Percentiles rank a stretch among this genome's conserved stretches.
These are phyloP conservation scores for Dothidotthia symphoricarpi DNA, from an alignment of 2,329 filamentous ascomycete genomes.

Conservation along the genomic window DNA sequence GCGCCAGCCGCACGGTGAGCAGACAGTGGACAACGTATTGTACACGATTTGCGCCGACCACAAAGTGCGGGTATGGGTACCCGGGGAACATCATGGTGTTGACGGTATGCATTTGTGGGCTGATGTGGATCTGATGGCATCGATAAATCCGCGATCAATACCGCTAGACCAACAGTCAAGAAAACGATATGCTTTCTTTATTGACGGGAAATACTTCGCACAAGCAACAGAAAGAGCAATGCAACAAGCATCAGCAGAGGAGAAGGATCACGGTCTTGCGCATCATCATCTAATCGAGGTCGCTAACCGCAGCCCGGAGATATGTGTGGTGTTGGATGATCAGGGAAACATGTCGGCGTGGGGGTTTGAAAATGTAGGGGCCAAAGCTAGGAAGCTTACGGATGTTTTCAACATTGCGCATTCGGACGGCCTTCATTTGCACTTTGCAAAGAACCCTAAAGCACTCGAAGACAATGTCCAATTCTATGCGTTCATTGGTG, in stretches of 20 bases:
- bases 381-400: slow-evolving; percentile 62
- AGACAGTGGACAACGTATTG: slow-evolving; percentile 79
- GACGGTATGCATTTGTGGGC: slow-evolving; percentile 78
- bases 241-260: slow-evolving; percentile 57
- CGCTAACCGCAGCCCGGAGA: slow-evolving; percentile 79
- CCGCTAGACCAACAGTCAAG: slow-evolving; percentile 41
- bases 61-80: slow-evolving; percentile 78
- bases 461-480: slow-evolving; percentile 59
- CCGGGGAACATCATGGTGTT: slow-evolving; percentile 67
- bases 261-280: slow-evolving; percentile 64
- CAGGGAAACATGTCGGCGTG: slow-evolving; percentile 84
- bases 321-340: slow-evolving; percentile 83
- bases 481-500: slow-evolving; percentile 70
- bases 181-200: slow-evolving; percentile 71
- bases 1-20: slow-evolving; percentile 76
- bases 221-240: slow-evolving; percentile 75
- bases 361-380: slow-evolving; percentile 83
- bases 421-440: slow-evolving; percentile 57
- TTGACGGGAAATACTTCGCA: slow-evolving; percentile 78
- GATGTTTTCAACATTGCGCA: slow-evolving; percentile 86
- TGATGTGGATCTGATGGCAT: slow-evolving; percentile 70
- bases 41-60: slow-evolving; percentile 87
- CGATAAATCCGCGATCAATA: slow-evolving; percentile 60
- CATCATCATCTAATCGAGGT: slow-evolving; percentile 83
- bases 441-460: slow-evolving; percentile 37